phyloP scores from a whole-genome alignment of 495 filamentous ascomycete genomes.

The Penicillium crystallinum region DNA sequence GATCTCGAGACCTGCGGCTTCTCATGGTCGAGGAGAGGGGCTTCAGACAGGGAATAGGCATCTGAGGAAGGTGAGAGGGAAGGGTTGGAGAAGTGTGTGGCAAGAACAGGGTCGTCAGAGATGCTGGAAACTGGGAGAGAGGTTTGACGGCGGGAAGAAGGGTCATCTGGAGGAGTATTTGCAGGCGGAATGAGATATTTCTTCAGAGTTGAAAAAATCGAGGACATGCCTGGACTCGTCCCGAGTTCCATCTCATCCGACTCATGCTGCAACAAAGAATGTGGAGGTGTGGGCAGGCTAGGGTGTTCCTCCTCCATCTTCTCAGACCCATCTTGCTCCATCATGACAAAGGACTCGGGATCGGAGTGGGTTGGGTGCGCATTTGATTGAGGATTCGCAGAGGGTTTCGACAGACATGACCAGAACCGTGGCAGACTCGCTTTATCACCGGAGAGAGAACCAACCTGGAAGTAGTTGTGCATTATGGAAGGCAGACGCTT shows the following conservation, averaged over 20 bases:
- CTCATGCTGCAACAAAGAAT: constrained; percentile 42
- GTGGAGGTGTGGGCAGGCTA: constrained; percentile 40
- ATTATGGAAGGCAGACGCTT: constrained; percentile 87
- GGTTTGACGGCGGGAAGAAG: constrained; percentile 46
- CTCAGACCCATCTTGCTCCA: constrained; percentile 33
- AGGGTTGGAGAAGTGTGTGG: constrained; percentile 73
- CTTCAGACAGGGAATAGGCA: constrained; percentile 51
- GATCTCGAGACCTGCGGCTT: constrained; percentile 47
- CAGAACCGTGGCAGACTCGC: constrained; percentile 48
- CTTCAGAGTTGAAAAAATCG: constrained; percentile 40
- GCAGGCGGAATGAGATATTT: constrained; percentile 36
- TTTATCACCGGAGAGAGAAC: constrained; percentile 57
- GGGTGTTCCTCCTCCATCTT: constrained; percentile 25
- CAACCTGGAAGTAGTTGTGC: constrained; percentile 97
- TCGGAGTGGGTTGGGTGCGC: constrained; percentile 13
- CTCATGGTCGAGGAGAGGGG: constrained; percentile 48
- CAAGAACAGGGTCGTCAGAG: constrained; percentile 62
- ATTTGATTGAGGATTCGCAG: constrained; percentile 14
- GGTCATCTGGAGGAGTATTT: constrained; percentile 26
- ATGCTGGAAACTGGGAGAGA: constrained; percentile 59
- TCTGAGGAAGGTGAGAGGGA: constrained; percentile 51
- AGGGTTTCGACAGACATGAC: constrained; percentile 26
- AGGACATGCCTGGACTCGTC: constrained; percentile 34
- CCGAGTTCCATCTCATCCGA: constrained; percentile 35
- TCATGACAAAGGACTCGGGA: constrained; percentile 37